Base-by-base conservation (phyloP, 169 alveolate species). In the Plasmodium billcollinsi region DNA sequence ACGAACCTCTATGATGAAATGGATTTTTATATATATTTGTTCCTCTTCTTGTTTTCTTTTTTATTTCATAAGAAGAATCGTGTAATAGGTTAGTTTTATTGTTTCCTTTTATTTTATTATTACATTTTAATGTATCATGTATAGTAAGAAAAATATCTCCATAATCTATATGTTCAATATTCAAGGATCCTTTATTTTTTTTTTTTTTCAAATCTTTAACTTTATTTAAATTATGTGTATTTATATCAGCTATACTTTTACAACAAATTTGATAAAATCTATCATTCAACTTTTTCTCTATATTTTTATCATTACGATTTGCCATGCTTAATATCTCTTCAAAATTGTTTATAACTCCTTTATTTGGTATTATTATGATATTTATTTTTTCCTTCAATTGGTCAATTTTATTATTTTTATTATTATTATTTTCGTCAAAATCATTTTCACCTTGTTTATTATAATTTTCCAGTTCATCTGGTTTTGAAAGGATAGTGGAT, bases 171-270 rank as follows among this genome's bases (percentile, higher is more conserved):
- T 76, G 89, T 29, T 76, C 89, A 63, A 76, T 67, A 47, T 43
- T 58, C 18, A 76, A 56, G n/a, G 69, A 26, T 15, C 89, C 89
- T 56, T 67, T 15, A 49, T 33, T 76, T 9, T 47, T 21, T 3
- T 63, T 33, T 33, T 33, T 33, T 14, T 43, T 69, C n/a, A 18
- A 18, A 20, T 74, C 59, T 43, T 56, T 76, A 9, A 29, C 69
- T 76, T 76, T 76, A 24, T 33, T 76, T 70, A 76, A 76, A 76
- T 76, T 76, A 45, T 76, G 52, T 24, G 89, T 76, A 43, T 76
- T 76, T 49, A 76, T 66, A 76, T 76, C 89, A 47, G 89, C 89
- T 63, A 76, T 67, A 76, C 89, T 76, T 63, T 76, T 76, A 43
- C 76, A 76, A 43, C 69, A 76, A n/a, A 76, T 24, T 47, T 76